These are phyloP conservation scores for Daldinia vernicosa DNA, from an alignment of 495 filamentous ascomycete species.

Conservation along the genomic window DNA sequence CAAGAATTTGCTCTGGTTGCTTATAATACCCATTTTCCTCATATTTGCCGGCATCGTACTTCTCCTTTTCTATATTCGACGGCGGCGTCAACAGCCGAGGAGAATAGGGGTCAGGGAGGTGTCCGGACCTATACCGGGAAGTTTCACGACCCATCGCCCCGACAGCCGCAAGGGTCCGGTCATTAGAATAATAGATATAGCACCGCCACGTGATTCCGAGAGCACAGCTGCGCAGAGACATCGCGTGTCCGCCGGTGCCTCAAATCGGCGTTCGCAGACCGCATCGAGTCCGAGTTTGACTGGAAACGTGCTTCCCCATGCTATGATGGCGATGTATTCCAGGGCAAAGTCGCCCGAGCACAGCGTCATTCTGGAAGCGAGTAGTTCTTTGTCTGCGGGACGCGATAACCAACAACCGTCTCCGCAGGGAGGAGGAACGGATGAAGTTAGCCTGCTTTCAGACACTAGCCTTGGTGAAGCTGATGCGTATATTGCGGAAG, in stretches of 20 bases:
- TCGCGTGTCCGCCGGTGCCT: slow-evolving; percentile 1
- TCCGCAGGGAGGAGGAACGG: slow-evolving; percentile 21
- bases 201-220: slow-evolving; percentile 14
- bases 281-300: slow-evolving; percentile 16
- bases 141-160: slow-evolving; percentile 43
- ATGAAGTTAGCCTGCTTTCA: slow-evolving; percentile 44
- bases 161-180: slow-evolving; percentile 25
- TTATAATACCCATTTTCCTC: slow-evolving; percentile 42
- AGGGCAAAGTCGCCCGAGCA: slow-evolving; percentile 28
- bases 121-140: slow-evolving; percentile 54
- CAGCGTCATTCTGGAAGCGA: slow-evolving; percentile 27
- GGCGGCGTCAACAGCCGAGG: slow-evolving; percentile 32
- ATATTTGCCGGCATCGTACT: slow-evolving; percentile 28
- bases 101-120: slow-evolving; percentile 47
- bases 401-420: slow-evolving; percentile 25
- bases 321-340: slow-evolving; percentile 39
- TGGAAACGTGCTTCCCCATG: slow-evolving; percentile 26
- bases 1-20: slow-evolving; percentile 40
- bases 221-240: slow-evolving; percentile 3
- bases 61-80: slow-evolving; percentile 37
- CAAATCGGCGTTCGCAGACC: slow-evolving; percentile 25
- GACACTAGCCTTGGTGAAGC: slow-evolving; percentile 44
- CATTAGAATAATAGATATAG: slow-evolving; percentile 37
- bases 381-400: slow-evolving; percentile 26
- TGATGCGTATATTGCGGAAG: slow-evolving; percentile 35